Percentiles rank a stretch among this genome's conserved stretches.
Evolutionary conservation across 2,329 filamentous ascomycete species (phyloP).

Genomic region (Rhynchosporium graminicola): DNA sequence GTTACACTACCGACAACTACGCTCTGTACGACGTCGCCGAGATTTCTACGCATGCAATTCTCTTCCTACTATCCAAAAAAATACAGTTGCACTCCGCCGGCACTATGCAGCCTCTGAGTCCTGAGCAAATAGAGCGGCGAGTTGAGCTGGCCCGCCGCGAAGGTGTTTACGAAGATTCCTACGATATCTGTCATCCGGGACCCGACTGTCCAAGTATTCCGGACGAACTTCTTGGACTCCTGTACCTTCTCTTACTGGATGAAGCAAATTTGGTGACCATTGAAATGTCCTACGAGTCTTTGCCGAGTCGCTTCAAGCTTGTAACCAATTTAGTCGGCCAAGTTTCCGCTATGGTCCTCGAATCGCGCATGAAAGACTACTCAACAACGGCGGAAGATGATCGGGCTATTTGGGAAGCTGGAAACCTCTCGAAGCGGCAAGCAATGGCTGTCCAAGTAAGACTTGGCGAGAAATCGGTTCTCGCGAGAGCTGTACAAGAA

Average conservation of each 20-base stretch:
- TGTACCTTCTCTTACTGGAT: conserved; percentile 48
- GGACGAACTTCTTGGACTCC: conserved; percentile 42
- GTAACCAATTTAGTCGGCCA: conserved; percentile 44
- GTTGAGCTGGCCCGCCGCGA: conserved; percentile 54
- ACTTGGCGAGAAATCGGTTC: conserved; percentile 63
- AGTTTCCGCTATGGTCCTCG: conserved; percentile 44
- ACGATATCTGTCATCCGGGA: conserved; percentile 48
- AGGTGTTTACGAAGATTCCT: conserved; percentile 60
- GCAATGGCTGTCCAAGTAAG: conserved; percentile 61
- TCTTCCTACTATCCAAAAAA: conserved; percentile 29
- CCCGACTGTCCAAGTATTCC: conserved; percentile 37
- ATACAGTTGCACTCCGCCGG: not conserved
- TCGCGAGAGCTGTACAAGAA: conserved; percentile 49
- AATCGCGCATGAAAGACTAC: conserved; percentile 50
- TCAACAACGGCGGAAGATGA: conserved; percentile 55
- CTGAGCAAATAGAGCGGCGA: conserved; percentile 36
- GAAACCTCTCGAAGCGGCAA: conserved; percentile 39
- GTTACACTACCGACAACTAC: conserved; percentile 67
- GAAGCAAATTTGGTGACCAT: conserved; percentile 42
- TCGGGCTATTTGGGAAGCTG: conserved; percentile 42
- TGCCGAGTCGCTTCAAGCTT: conserved; percentile 46
- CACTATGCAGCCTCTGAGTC: conserved; percentile 30
- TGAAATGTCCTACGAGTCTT: conserved; percentile 41
- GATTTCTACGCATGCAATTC: conserved; percentile 54
- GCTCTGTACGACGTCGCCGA: conserved; percentile 66